Percentiles rank a stretch among this genome's conserved stretches.
phyloP scores from a whole-genome alignment of 1,284 basidiomycete species.

The Volvariella surrecta region DNA sequence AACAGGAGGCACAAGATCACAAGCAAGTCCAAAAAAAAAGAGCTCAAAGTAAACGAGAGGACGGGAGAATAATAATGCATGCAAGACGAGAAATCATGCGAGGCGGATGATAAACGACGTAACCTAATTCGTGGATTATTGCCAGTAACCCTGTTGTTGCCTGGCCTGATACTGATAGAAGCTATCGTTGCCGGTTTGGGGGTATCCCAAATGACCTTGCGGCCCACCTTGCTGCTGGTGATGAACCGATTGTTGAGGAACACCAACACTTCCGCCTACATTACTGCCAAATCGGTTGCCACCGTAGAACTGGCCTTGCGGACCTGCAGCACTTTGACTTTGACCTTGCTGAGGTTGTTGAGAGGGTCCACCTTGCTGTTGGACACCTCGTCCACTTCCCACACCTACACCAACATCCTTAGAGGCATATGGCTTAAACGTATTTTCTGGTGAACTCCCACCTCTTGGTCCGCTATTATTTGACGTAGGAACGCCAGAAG shows the following conservation, averaged over 20 bases:
- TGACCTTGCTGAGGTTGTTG: slow-evolving; percentile 24
- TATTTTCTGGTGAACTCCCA: slow-evolving; percentile 55
- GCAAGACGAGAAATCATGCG: slow-evolving; percentile 14
- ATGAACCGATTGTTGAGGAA: slow-evolving; percentile 30
- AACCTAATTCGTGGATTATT: slow-evolving; percentile 26
- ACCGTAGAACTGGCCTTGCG: slow-evolving; percentile 56
- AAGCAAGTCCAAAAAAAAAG: slow-evolving; percentile 5
- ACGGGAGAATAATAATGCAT: slow-evolving; percentile 13
- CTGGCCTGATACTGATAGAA: slow-evolving; percentile 63
- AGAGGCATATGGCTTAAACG: slow-evolving; percentile 64
- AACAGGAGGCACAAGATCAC: slow-evolving; percentile 17
- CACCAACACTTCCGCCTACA: slow-evolving; percentile 22
- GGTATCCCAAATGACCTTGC: slow-evolving; percentile 57
- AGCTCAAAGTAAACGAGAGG: slow-evolving; percentile 7
- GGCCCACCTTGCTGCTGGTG: slow-evolving; percentile 44
- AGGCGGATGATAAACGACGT: slow-evolving; percentile 7
- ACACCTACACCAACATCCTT: slow-evolving; percentile 53
- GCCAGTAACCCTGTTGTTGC: slow-evolving; percentile 67
- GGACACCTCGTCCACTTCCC: slow-evolving; percentile 31
- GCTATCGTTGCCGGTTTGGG: slow-evolving; percentile 51
- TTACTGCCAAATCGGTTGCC: slow-evolving; percentile 46
- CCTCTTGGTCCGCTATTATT: slow-evolving; percentile 28
- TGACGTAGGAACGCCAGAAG: slow-evolving; percentile 31
- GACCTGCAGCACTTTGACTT: slow-evolving; percentile 33
- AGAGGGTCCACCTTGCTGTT: slow-evolving; percentile 26